Evolutionary conservation across 2,329 filamentous ascomycete species (phyloP), one percentile per base, ranked within the genome.

Genomic region (Venturia carpophila): DNA sequence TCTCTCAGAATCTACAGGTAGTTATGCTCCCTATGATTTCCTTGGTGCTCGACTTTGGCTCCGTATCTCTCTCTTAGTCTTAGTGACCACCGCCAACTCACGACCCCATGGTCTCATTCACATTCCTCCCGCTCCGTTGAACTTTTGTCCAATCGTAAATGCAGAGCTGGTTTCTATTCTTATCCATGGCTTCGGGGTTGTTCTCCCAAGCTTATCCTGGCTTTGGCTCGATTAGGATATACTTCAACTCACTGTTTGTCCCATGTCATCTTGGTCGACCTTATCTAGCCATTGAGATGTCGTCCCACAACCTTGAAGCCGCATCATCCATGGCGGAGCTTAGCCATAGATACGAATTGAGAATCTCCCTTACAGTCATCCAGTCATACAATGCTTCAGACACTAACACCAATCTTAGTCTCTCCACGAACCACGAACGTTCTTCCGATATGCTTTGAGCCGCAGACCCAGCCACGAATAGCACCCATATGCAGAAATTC

Each of bases 311-410:
- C 52, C 52, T 58, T 6, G n/a, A n/a, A 37, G 52, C 52, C 52
- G 52, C 52, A 1, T 58, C 52, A 58, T 58, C 52, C 52, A 37
- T 37, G 15, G 52, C 52, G 5, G 52, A 58, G 19, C 30, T 58
- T 15, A 58, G 13, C 52, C 52, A 58, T 21, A 58, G n/a, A 58
- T 37, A 58, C 30, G 52, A 58, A 58, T 58, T 37, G 5, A 58
- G 52, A 58, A 58, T 58, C 17, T 58, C 27, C 37, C 30, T 58
- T 10, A 58, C 52, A 58, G 30, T 4, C 30, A n/a, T 6, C 52
- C 52, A 58, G 37, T 58, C 27, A 37, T 58, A 58, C 1, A 58
- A 37, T n/a, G 52, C 52, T 58, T 58, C 52, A 37, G 52, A 58
- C 1, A 58, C 27, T 58, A 58, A 58, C 52, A 58, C 27, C 52